A percentile compares a stretch with the other conserved stretches of the same genome.
These are phyloP conservation scores for Biscutella laevigata DNA, from an alignment of 441 rosid species.

Conservation along the genomic window DNA sequence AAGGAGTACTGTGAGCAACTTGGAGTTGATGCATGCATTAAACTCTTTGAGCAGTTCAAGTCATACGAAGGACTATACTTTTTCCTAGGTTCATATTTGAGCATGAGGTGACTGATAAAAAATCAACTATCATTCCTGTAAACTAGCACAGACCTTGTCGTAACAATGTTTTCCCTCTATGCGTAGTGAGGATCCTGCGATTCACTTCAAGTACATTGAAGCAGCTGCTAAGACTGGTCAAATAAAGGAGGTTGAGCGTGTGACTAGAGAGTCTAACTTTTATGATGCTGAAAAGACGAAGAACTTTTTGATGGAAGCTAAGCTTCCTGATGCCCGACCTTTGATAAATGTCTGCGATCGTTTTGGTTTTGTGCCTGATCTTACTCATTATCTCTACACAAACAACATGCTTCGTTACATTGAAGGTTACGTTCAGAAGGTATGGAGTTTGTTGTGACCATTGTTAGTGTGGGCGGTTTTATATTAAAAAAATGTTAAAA, in stretches of 20 bases:
- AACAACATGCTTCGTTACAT: slow-evolving; percentile 98
- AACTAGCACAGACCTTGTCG: slow-evolving; percentile 2
- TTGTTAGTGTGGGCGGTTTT: not conserved
- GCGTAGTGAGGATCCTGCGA: slow-evolving; percentile 96
- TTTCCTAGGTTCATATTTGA: slow-evolving; percentile 89
- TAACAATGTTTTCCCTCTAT: slow-evolving; percentile 15
- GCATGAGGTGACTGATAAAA: slow-evolving; percentile 60
- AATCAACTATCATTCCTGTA: slow-evolving; percentile 10
- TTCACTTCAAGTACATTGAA: slow-evolving; percentile 92
- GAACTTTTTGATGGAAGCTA: slow-evolving; percentile 93
- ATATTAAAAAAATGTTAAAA: not conserved
- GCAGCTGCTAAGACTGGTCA: slow-evolving; percentile 97
- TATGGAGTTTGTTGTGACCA: slow-evolving; percentile 20
- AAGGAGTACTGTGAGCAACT: slow-evolving; percentile 96
- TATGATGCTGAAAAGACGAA: slow-evolving; percentile 94
- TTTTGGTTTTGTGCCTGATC: slow-evolving; percentile 95
- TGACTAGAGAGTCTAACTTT: slow-evolving; percentile 87
- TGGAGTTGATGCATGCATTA: slow-evolving; percentile 89
- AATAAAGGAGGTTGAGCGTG: slow-evolving; percentile 97
- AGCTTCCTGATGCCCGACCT: slow-evolving; percentile 94
- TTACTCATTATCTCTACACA: slow-evolving; percentile 92
- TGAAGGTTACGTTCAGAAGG: slow-evolving; percentile 99
- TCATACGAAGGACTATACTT: slow-evolving; percentile 96
- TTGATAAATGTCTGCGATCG: slow-evolving; percentile 98
- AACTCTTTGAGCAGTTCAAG: slow-evolving; percentile 95